Evolutionary conservation across 2,329 filamentous ascomycete genomes (phyloP), one percentile per base, ranked within the genome.

Genomic region (Botrytis paeoniae): DNA sequence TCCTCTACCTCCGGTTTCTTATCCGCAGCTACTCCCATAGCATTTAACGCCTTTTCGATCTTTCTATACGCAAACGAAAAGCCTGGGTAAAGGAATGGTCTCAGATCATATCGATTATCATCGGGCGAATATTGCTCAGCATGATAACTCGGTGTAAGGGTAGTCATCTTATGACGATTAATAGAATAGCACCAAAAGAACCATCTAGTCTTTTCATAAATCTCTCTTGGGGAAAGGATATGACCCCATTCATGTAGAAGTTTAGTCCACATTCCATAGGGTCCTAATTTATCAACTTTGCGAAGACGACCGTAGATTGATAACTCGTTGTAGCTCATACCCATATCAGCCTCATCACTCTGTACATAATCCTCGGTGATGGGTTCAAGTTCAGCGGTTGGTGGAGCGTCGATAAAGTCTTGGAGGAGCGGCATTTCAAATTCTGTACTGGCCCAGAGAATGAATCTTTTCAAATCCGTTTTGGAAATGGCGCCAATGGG

Each of bases 401-500:
- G 89, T 0, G 84, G 83, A 0, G 89, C 91, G 20, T 85, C 84
- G 57, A 94, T 81, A 82, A 94, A 95, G 16, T 88, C 85, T 16
- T 88, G 81, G 1, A 94, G 85, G 70, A 92, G 88, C 0, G 90
- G 89, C 1, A 95, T 81, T 8, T 86, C 81, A 78, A 92, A 93
- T 51, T 85, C 82, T 29, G 80, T 82, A 70, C 84, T 81, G 3
- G 89, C 87, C 85, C 88, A 94, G n/a, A 82, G 83, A 74, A 94
- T 92, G 82, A 95, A 94, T 16, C 86, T 82, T 80, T 92, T 93
- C 1, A 93, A 83, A 77, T 94, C 92, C 2, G 85, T 88, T 81
- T 93, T 94, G 73, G 82, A 82, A 54, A 87, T 86, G 9, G 85
- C 85, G 25, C 88, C 89, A 69, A 92, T 90, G 5, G 90, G 90